These are phyloP conservation scores for Cyberlindnera mississippiensis DNA, from an alignment of 805 yeast species.

Conservation along the genomic window DNA sequence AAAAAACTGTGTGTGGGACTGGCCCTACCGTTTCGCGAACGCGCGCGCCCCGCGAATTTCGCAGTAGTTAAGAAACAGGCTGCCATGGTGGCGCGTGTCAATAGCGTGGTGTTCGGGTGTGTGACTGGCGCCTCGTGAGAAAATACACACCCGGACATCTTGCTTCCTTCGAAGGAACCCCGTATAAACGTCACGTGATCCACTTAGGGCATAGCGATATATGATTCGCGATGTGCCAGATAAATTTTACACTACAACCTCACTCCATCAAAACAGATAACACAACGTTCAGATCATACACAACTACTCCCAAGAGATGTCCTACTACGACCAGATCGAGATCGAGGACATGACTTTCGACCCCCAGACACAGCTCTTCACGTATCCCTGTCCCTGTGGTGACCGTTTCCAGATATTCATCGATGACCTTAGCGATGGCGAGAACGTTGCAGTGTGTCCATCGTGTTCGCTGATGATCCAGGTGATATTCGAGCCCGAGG, in stretches of 20 bases:
- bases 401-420: constrained; percentile 84
- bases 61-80: constrained; percentile 9
- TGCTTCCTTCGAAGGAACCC: background rate
- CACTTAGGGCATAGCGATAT: background rate
- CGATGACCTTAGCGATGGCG: constrained; percentile 87
- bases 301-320: too few species aligned
- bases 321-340: constrained; percentile 87
- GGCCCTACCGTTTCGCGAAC: constrained; percentile 7
- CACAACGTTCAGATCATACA: too few species aligned
- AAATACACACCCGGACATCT: constrained; percentile 4
- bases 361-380: constrained; percentile 72
- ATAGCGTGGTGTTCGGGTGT: constrained; percentile 10
- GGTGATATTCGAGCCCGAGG: constrained; percentile 75
- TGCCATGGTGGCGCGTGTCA: constrained; percentile 7
- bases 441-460: constrained; percentile 94
- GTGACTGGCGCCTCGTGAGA: constrained; percentile 2
- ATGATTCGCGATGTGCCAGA: constrained; percentile 1
- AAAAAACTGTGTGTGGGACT: constrained; percentile 7
- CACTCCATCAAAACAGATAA: too few species aligned
- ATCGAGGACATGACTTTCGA: constrained; percentile 96
- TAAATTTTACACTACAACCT: constrained; percentile 2
- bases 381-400: constrained; percentile 98
- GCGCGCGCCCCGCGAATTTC: background rate
- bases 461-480: constrained; percentile 91
- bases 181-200: constrained; percentile 5